Evolutionary conservation across 2,329 filamentous ascomycete genomes (phyloP), one percentile per base, ranked within the genome.

Genomic region (Beauveria sp.): DNA sequence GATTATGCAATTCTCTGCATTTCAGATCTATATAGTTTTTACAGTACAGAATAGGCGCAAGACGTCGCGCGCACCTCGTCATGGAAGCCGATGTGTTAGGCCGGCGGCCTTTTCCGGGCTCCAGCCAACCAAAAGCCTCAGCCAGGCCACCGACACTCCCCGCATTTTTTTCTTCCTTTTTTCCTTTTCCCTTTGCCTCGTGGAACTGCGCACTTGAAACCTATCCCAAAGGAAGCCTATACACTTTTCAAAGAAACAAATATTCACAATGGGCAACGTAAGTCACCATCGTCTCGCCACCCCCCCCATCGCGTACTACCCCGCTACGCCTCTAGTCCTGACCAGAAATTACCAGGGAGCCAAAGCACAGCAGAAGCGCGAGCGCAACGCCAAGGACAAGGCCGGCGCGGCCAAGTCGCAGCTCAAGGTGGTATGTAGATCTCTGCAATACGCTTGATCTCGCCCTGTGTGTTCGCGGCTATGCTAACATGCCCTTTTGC

Each of bases 321-420:
- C 9, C 24, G 10, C 52, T 22, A 28, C 51, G 40, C 20, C 40
- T 18, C 9, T 12, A 5, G n/a, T 50, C 16, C 46, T 58, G 10
- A 58, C 55, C 55, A 50, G 20, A 14, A 50, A 50, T 22, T 16
- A 28, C 7, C 60, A 85, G 82, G 86, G 86, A 77, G 83, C 83
- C 74, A 87, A 85, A 75, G 85, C 86, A 72, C 79, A 81, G 72
- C 84, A 87, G 76, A 89, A 89, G 84, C 87, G 88, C 66, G 88
- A 89, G 74, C 86, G 87, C 75, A 86, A 86, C 73, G 78, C 79
- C 66, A 88, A 89, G 75, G 82, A 88, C 65, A 73, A 72, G 65
- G 83, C 80, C 70, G 76, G 73, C 58, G 75, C 73, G 60, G 81
- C 83, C 65, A 87, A 86, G 77, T 89, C 87, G 65, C 87, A 90